Percentiles rank a stretch among this genome's conserved stretches.
phyloP scores from a whole-genome alignment of 495 filamentous ascomycete genomes.

The Ramalina intermedia region DNA sequence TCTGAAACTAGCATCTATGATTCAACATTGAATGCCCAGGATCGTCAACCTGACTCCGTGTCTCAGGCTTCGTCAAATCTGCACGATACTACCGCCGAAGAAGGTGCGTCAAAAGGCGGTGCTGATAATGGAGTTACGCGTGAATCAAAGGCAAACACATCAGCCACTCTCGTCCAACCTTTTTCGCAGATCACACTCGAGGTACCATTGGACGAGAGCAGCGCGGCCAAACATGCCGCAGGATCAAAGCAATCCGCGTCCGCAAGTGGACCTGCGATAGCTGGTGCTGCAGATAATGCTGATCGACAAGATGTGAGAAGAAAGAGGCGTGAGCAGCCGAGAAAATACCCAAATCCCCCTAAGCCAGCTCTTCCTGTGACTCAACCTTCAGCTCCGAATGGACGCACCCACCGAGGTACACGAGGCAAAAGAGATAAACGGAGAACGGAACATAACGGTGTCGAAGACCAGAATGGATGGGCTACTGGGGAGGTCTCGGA shows the following conservation, averaged over 20 bases:
- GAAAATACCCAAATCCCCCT: too few species aligned
- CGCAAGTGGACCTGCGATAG: neutral
- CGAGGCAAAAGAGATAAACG: neutral
- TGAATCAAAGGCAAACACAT: too few species aligned
- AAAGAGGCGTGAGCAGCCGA: too few species aligned
- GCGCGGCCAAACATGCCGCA: neutral
- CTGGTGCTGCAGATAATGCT: neutral
- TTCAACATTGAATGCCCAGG: constrained; percentile 9
- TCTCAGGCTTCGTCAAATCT: neutral
- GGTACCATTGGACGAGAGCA: neutral
- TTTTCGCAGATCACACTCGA: constrained; percentile 1
- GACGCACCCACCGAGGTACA: neutral
- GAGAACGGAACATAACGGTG: constrained; percentile 23
- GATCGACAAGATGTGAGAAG: too few species aligned
- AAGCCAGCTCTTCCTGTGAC: too few species aligned
- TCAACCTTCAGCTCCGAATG: neutral
- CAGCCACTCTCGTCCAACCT: constrained; percentile 1
- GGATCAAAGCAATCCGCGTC: neutral
- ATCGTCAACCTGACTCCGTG: neutral
- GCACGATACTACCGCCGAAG: neutral
- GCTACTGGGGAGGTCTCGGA: constrained; percentile 93
- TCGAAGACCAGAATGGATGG: constrained; percentile 71
- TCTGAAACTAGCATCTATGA: neutral
- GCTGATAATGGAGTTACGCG: too few species aligned
- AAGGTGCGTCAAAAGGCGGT: too few species aligned